Evolutionary conservation across 768 basidiomycete species (phyloP).

Genomic region (Hemileccinum rubropunctum): DNA sequence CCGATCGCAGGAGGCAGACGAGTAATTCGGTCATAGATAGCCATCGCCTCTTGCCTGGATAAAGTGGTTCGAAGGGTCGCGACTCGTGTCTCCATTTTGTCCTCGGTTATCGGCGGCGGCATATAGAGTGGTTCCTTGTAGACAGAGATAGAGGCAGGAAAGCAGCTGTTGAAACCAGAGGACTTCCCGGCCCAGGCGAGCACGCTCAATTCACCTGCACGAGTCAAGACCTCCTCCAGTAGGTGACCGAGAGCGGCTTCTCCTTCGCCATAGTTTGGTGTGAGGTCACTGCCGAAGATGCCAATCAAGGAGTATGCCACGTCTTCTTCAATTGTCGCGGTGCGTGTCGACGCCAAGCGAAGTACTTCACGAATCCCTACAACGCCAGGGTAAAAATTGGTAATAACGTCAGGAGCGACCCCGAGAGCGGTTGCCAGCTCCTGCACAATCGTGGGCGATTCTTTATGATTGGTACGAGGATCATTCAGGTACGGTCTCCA

Average conservation of each 20-base stretch:
- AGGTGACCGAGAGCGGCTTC: conserved; percentile 10
- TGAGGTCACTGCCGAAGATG: conserved; percentile 4
- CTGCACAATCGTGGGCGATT: conserved; percentile 3
- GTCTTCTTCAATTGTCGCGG: conserved; percentile 7
- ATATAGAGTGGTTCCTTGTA: not conserved
- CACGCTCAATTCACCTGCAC: conserved; percentile 1
- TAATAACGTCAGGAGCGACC: conserved; percentile 6
- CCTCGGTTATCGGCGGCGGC: not conserved
- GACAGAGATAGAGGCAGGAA: conserved; percentile 1
- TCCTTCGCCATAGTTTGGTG: conserved; percentile 9
- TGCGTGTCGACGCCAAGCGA: conserved; percentile 8
- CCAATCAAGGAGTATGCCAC: conserved; percentile 8
- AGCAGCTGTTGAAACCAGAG: conserved; percentile 8
- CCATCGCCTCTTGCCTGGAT: conserved; percentile 1
- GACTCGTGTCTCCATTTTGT: not conserved
- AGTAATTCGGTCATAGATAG: conserved; percentile 3
- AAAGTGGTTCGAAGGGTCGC: not conserved
- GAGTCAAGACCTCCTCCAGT: conserved; percentile 5
- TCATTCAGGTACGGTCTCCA: conserved; percentile 12
- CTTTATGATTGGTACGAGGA: conserved; percentile 7
- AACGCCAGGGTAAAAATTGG: conserved; percentile 2
- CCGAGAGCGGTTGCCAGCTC: conserved; percentile 5
- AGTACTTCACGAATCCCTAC: conserved; percentile 2
- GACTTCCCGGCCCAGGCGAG: conserved; percentile 7
- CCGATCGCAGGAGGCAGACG: conserved; percentile 5